Evolutionary conservation across 345 rosid species (phyloP).

Genomic region (Eucalyptus virginea): DNA sequence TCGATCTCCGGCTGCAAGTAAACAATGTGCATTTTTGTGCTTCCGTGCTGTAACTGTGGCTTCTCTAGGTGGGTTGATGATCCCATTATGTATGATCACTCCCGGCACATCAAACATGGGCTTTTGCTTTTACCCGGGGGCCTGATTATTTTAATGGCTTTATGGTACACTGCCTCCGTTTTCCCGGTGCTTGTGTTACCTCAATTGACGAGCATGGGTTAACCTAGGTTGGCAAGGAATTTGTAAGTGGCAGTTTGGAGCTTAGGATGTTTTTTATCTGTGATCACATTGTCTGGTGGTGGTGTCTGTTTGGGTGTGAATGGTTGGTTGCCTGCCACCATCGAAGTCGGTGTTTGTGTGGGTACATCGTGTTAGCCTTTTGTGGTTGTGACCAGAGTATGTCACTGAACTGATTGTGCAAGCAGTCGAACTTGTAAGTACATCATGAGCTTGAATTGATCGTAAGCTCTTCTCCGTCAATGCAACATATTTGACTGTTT

Average conservation of each 20-base stretch:
- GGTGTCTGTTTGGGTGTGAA: neutral
- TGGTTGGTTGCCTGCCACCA: neutral
- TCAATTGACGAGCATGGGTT: neutral
- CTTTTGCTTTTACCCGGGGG: neutral
- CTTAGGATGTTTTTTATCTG: neutral
- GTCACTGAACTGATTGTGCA: too few relatives aligned
- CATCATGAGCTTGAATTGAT: too few relatives aligned
- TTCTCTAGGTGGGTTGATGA: neutral
- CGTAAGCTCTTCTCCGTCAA: too few relatives aligned
- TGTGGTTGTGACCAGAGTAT: too few relatives aligned
- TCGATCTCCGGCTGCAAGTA: neutral
- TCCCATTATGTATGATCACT: neutral
- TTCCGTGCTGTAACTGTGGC: neutral
- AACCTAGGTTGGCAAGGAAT: neutral
- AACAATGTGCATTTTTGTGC: neutral
- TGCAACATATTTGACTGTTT: neutral
- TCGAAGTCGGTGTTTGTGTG: neutral
- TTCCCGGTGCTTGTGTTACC: neutral
- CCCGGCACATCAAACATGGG: neutral
- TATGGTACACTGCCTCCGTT: neutral
- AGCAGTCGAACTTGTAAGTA: too few relatives aligned
- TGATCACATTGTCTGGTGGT: neutral
- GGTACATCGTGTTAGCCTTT: neutral
- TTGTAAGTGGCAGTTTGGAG: neutral
- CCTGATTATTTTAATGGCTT: neutral